Evolutionary conservation across 345 rosid genomes (phyloP).

Genomic region (Cardamine resedifolia): DNA sequence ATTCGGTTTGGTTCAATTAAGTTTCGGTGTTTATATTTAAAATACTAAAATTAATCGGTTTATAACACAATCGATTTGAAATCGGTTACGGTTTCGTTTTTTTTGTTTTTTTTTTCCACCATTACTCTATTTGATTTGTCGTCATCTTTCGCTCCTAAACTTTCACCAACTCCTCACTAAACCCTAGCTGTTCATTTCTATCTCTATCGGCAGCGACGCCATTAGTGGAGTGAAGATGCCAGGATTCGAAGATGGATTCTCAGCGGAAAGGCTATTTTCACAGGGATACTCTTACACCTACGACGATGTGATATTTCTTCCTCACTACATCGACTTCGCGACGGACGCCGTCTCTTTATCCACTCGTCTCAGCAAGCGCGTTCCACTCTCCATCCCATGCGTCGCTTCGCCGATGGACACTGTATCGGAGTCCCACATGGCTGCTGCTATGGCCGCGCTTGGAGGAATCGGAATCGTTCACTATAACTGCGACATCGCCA

Average conservation of each 20-base stretch:
- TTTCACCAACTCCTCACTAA: constrained; percentile 25
- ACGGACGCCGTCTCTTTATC: constrained; percentile 73
- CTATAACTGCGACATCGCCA: constrained; percentile 54
- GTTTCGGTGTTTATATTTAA: not conserved
- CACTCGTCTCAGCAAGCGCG: constrained; percentile 66
- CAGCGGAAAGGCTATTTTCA: constrained; percentile 56
- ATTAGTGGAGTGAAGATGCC: not conserved
- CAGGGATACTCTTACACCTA: constrained; percentile 89
- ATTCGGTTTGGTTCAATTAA: not conserved
- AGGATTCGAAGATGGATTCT: constrained; percentile 69
- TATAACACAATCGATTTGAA: not conserved
- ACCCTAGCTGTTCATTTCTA: constrained; percentile 32
- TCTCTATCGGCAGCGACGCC: constrained; percentile 22
- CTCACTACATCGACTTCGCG: constrained; percentile 87
- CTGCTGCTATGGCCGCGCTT: constrained; percentile 82
- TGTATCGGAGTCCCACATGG: constrained; percentile 85
- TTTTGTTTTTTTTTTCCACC: not conserved
- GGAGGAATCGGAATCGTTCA: constrained; percentile 81
- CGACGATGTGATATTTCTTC: constrained; percentile 87
- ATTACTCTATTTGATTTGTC: not conserved
- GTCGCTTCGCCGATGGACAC: constrained; percentile 98
- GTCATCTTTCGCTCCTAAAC: constrained; percentile 30
- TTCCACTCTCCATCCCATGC: constrained; percentile 76
- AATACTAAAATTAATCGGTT: not conserved
- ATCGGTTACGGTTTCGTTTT: not conserved